Percentiles rank a stretch among this genome's conserved stretches.
Evolutionary conservation across 2,329 filamentous ascomycete species (phyloP).

Genomic region (Epichloe baconii): DNA sequence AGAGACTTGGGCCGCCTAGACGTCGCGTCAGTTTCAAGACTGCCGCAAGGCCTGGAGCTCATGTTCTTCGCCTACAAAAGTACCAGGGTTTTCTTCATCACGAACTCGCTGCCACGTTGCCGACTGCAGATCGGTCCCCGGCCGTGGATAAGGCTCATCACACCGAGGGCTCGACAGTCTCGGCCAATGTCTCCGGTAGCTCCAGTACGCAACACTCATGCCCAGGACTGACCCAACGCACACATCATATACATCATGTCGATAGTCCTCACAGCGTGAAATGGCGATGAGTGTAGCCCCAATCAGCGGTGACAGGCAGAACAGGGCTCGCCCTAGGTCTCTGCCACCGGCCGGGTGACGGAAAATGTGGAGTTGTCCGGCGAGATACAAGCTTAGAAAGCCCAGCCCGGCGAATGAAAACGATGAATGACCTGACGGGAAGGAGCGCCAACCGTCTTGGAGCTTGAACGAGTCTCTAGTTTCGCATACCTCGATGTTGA

Average conservation of each 20-base stretch:
- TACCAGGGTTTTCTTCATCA: slow-evolving; percentile 39
- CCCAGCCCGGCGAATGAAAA: slow-evolving; percentile 71
- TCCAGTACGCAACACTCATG: slow-evolving; percentile 48
- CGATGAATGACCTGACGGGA: slow-evolving; percentile 68
- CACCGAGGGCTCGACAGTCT: slow-evolving; percentile 37
- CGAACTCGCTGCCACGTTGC: slow-evolving; percentile 30
- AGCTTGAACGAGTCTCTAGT: slow-evolving; percentile 54
- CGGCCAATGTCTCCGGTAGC: slow-evolving; percentile 53
- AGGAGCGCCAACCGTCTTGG: slow-evolving; percentile 75
- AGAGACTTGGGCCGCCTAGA: not conserved
- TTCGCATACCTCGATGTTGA: slow-evolving; percentile 60
- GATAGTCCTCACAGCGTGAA: slow-evolving; percentile 55
- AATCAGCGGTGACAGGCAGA: slow-evolving; percentile 46
- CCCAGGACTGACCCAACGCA: slow-evolving; percentile 48
- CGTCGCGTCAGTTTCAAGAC: not conserved
- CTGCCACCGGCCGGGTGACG: slow-evolving; percentile 28
- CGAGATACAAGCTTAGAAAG: slow-evolving; percentile 57
- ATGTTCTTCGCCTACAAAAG: slow-evolving; percentile 22
- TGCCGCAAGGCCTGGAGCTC: slow-evolving; percentile 10
- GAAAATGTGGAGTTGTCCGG: slow-evolving; percentile 51
- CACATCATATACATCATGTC: slow-evolving; percentile 60
- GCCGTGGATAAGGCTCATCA: slow-evolving; percentile 42
- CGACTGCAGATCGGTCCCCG: slow-evolving; percentile 21
- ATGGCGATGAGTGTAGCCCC: slow-evolving; percentile 56
- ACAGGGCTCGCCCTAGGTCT: slow-evolving; percentile 41